phyloP scores from a whole-genome alignment of 78 protist genomes.

The Capsaspora owczarzaki region DNA sequence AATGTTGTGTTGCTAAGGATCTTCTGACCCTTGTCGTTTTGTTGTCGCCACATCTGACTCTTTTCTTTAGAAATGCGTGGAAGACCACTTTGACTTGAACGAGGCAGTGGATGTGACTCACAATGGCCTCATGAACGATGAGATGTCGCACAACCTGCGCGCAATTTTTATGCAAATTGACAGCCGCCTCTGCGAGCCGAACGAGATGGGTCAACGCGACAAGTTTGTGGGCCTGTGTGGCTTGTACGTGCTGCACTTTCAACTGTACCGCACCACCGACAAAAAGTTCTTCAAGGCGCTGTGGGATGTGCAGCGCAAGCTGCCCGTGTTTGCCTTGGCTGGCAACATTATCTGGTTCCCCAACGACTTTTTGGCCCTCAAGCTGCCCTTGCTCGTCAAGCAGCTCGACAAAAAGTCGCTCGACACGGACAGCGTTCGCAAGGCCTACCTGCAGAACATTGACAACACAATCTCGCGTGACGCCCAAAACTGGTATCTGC shows the following conservation, averaged over 20 bases:
- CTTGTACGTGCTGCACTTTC: conserved; percentile 32
- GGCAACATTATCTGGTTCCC: conserved; percentile 7
- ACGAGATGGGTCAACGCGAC: conserved; percentile 32
- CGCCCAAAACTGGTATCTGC: background rate
- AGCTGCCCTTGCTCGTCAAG: background rate
- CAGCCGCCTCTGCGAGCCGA: background rate
- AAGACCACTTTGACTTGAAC: background rate
- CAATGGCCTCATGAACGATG: background rate
- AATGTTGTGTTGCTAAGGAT: background rate
- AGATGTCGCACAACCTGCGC: background rate
- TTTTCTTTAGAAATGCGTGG: conserved; percentile 7
- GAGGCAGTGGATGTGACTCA: background rate
- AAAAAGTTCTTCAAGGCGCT: background rate
- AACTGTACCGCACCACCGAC: background rate
- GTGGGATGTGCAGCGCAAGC: background rate
- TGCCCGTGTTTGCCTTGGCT: background rate
- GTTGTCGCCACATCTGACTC: background rate
- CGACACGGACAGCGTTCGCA: background rate
- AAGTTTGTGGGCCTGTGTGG: conserved; percentile 44
- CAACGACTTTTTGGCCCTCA: conserved; percentile 1
- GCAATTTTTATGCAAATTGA: background rate
- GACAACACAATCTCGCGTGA: background rate
- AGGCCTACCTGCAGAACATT: background rate
- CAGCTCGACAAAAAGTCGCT: conserved; percentile 9
- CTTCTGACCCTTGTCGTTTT: background rate